Percentiles rank a stretch among this genome's conserved stretches.
Conservation (phyloP, 2,329 filamentous ascomycete species). For the Ophiostoma sp. region DNA sequence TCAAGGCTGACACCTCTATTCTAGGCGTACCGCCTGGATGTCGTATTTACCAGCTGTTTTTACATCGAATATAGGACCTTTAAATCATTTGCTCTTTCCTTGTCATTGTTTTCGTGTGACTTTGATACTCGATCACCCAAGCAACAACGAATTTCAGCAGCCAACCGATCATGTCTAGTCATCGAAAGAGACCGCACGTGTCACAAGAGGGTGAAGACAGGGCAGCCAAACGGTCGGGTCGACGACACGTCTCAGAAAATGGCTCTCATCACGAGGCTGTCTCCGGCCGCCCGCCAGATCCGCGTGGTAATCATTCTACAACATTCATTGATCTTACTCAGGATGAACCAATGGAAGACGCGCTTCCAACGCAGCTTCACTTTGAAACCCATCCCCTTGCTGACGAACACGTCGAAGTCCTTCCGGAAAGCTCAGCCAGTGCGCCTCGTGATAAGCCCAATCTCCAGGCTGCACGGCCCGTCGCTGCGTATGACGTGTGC, state of each 20-base stretch:
- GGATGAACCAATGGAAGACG: background rate
- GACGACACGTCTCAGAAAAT: background rate
- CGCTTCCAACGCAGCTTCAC: background rate
- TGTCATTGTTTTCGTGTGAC: background rate
- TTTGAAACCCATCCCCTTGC: background rate
- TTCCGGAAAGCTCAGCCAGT: background rate
- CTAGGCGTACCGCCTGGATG: background rate
- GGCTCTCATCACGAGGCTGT: background rate
- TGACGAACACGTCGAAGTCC: background rate
- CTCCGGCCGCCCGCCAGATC: background rate
- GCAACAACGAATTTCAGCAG: background rate
- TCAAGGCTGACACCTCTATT: background rate
- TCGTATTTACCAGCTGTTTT: background rate
- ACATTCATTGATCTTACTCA: background rate
- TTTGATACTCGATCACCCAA: constrained; percentile 3
- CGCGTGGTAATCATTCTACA: background rate
- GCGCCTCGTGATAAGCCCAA: background rate
- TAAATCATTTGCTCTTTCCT: background rate
- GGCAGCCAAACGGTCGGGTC: background rate
- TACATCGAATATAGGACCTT: background rate
- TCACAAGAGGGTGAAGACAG: background rate
- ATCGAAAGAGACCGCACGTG: background rate
- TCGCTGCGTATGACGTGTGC: constrained; percentile 9
- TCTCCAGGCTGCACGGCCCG: background rate
- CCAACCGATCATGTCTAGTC: background rate